Evolutionary conservation across 1,139 yeast species (phyloP).

Genomic region (Zygosaccharomyces pseudobailii): DNA sequence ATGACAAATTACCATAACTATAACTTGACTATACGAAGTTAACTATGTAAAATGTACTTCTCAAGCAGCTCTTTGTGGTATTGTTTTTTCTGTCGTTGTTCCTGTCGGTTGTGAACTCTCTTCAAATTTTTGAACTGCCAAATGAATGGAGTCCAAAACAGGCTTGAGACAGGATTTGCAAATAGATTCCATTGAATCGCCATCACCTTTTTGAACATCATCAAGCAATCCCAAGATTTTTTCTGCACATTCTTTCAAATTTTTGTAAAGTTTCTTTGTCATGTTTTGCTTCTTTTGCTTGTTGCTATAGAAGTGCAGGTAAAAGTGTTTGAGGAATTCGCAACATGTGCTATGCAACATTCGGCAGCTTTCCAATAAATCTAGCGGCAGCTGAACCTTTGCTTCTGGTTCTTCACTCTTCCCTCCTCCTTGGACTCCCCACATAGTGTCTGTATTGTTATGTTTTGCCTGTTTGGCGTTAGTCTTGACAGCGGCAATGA

Average conservation of each 20-base stretch:
- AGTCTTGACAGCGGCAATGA: constrained; percentile 48
- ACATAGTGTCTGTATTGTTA: constrained; percentile 33
- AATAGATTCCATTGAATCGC: constrained; percentile 24
- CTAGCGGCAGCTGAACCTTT: constrained; percentile 26
- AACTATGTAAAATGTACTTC: too few species aligned
- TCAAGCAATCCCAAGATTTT: constrained; percentile 27
- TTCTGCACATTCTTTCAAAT: constrained; percentile 41
- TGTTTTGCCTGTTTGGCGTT: constrained; percentile 53
- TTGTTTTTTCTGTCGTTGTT: background rate
- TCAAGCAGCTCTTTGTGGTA: background rate
- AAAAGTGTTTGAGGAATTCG: constrained; percentile 67
- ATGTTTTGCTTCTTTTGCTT: constrained; percentile 48
- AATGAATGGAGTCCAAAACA: constrained; percentile 23
- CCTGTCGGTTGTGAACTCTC: constrained; percentile 2
- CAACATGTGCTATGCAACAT: constrained; percentile 61
- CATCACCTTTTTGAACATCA: constrained; percentile 29
- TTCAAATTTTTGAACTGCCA: constrained; percentile 30
- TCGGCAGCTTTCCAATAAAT: constrained; percentile 40
- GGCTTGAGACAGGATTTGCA: constrained; percentile 29
- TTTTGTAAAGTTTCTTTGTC: constrained; percentile 44
- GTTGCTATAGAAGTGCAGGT: constrained; percentile 57
- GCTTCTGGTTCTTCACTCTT: constrained; percentile 25
- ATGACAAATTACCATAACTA: too few species aligned
- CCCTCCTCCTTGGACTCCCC: constrained; percentile 27
- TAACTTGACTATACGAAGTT: too few species aligned